Evolutionary conservation across 139 green algal genomes (phyloP).

Genomic region (Micractinium sp.): DNA sequence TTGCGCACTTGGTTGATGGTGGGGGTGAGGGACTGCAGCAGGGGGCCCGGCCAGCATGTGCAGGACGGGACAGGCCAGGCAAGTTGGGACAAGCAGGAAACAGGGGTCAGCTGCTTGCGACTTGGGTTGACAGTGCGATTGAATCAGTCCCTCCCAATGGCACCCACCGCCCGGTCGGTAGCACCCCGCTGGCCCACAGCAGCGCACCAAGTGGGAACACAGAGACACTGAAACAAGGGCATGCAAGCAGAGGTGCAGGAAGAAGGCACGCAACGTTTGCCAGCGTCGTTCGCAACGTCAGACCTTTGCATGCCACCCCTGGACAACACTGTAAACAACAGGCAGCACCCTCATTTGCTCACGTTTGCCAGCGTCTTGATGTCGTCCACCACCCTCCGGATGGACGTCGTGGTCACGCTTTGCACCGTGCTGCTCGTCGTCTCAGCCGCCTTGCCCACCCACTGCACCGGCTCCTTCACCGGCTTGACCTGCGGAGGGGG

Average conservation of each 20-base stretch:
- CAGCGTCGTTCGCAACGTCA: no score
- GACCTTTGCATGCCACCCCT: no score
- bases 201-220: background rate
- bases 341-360: background rate
- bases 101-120: background rate
- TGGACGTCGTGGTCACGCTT: slow-evolving; percentile 8
- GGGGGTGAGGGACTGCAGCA: slow-evolving; percentile 8
- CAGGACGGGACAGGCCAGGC: background rate
- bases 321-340: no score
- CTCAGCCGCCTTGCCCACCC: slow-evolving; percentile 29
- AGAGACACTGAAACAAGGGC: no score
- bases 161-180: background rate
- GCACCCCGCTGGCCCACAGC: background rate
- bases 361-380: slow-evolving; percentile 27
- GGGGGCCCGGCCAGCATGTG: no score
- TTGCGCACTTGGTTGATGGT: slow-evolving; percentile 27
- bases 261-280: background rate
- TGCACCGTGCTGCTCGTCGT: slow-evolving; percentile 27
- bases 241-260: background rate
- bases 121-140: background rate
- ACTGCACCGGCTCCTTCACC: slow-evolving; percentile 12
- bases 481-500: background rate
- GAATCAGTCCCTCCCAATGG: background rate
- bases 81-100: background rate
- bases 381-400: slow-evolving; percentile 27